Conservation (phyloP, 495 filamentous ascomycete genomes). For the Hypomontagnella submonticulosa region DNA sequence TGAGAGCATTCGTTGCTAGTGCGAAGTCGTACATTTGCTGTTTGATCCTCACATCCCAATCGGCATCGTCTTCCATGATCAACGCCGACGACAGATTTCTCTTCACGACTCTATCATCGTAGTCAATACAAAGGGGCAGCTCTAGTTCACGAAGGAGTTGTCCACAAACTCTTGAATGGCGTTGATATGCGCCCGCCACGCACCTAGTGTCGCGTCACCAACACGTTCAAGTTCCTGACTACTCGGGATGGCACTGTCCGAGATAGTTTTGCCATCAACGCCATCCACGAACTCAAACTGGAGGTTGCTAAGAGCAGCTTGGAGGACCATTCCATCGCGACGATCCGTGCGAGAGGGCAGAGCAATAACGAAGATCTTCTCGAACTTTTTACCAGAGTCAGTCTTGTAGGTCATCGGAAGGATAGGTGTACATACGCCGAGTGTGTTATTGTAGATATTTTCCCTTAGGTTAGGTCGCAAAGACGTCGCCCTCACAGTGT, state of each 20-base stretch:
- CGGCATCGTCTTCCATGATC: constrained; percentile 68
- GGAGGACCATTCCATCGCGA: constrained; percentile 64
- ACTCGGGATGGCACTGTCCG: constrained; percentile 53
- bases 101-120: constrained; percentile 52
- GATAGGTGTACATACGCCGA: constrained; percentile 35
- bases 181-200: constrained; percentile 47
- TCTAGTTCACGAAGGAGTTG: background rate
- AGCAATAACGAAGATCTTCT: constrained; percentile 65
- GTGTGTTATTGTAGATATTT: constrained; percentile 38
- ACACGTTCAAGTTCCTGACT: constrained; percentile 19
- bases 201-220: constrained; percentile 31
- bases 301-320: constrained; percentile 58
- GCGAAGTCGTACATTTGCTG: constrained; percentile 63
- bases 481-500: background rate
- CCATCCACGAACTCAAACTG: constrained; percentile 63
- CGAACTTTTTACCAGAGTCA: constrained; percentile 53
- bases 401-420: background rate
- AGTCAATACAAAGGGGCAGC: constrained; percentile 14
- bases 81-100: constrained; percentile 60
- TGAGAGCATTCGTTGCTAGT: constrained; percentile 49
- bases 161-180: constrained; percentile 44
- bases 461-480: constrained; percentile 1
- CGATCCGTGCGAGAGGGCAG: constrained; percentile 64
- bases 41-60: constrained; percentile 66
- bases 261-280: constrained; percentile 50